Conservation (phyloP, 1,284 basidiomycete genomes). For the Austroboletus niveus region DNA sequence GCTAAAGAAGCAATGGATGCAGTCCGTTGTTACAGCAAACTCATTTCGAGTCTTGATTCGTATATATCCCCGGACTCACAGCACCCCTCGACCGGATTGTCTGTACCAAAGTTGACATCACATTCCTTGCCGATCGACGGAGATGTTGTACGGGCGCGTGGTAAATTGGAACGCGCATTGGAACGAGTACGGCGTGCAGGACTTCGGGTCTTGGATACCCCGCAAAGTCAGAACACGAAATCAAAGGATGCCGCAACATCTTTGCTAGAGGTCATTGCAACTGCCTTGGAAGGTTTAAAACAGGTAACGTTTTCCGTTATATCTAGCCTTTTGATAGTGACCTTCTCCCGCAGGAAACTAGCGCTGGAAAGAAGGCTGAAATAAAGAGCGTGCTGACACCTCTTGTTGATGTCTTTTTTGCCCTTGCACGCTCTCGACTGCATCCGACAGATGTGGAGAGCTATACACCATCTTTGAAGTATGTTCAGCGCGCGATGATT, state of each 20-base stretch:
- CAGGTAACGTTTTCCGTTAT: conserved; percentile 25
- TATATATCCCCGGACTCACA: conserved; percentile 1
- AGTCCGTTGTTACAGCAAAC: conserved; percentile 14
- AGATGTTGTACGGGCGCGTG: conserved; percentile 37
- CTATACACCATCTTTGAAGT: conserved; percentile 45
- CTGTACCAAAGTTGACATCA: neutral
- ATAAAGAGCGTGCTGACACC: conserved; percentile 44
- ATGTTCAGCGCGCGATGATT: conserved; percentile 44
- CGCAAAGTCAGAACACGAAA: conserved; percentile 12
- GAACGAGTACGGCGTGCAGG: conserved; percentile 55
- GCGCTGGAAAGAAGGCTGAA: conserved; percentile 6
- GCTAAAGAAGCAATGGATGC: conserved; percentile 18
- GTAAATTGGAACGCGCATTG: conserved; percentile 56
- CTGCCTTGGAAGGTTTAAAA: conserved; percentile 20
- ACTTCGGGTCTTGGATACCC: conserved; percentile 44
- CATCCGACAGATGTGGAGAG: conserved; percentile 48
- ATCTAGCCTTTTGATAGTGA: neutral
- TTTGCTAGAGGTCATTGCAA: conserved; percentile 26
- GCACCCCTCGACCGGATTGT: neutral
- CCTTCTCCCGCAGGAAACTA: conserved; percentile 25
- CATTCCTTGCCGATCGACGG: conserved; percentile 9
- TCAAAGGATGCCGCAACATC: conserved; percentile 1
- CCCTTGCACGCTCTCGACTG: conserved; percentile 52
- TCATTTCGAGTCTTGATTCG: conserved; percentile 16
- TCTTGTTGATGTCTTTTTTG: conserved; percentile 59